Base-by-base conservation (phyloP, 352 stramenopile species). In the Phytophthora cryptogea region DNA sequence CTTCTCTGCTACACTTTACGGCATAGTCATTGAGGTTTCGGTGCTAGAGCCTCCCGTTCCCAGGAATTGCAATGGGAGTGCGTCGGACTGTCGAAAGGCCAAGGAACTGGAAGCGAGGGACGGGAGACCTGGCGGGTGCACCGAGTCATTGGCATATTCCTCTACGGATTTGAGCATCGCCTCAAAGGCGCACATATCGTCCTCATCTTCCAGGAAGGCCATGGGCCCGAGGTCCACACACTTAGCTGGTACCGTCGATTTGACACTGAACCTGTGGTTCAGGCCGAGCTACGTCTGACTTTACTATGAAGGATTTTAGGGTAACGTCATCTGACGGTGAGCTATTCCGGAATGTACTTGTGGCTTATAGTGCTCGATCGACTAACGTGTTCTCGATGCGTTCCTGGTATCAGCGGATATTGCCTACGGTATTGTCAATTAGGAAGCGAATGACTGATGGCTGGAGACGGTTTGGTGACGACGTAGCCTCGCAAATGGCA, bases 331-430 rank as follows among this genome's bases (percentile, higher is more conserved):
- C 8, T 35, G 31, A 35, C 5, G 20, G 20, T 23, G 20, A 23
- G 20, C 20, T 23, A 23, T 23, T 23, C 20, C 20, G 20, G 20
- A 23, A 23, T 23, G 20, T 23, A 23, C 20, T 9, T 35, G 31
- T 11, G 9, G 7, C 8, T 35, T 49, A 35, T 14, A 57, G 50
- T 8, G 36, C 33, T 17, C 46, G 46, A 40, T 63, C 60, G 2
- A 68, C 46, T 8, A 78, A 58, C 8, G 62, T 46, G 30, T 79
- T 79, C 45, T 79, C 67, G 23, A 77, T 79, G 54, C 68, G 68
- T 50, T 80, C 59, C 26, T 61, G 64, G 16, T 55, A 70, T 20
- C 60, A 55, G 5, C 45, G 45, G 36, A 80, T 70, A 51, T 76
- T 77, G 20, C 45, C 50, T 1, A 65, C 56, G 7, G 44, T 68